Evolutionary conservation across 495 filamentous ascomycete genomes (phyloP).

Genomic region (Durotheca rogersii): DNA sequence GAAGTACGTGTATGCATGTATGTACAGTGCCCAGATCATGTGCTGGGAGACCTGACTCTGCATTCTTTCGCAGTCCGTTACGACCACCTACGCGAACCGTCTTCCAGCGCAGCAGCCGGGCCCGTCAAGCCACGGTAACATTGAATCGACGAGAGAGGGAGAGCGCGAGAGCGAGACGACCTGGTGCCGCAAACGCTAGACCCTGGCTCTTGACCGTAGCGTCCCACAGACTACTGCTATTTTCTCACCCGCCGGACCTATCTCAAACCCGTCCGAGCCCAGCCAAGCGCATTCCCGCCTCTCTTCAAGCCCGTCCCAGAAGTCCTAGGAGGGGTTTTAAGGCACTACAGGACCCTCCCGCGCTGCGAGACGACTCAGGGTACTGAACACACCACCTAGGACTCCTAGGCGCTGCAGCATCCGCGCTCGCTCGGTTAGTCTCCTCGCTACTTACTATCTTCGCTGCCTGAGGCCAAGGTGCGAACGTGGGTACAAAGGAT

Average conservation of each 20-base stretch:
- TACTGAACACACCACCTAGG: neutral
- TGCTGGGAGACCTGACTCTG: too few species aligned
- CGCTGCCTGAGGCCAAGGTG: too few species aligned
- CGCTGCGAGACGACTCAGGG: neutral
- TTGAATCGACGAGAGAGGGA: slow-evolving; percentile 19
- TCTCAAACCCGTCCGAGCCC: slow-evolving; percentile 8
- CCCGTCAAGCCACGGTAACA: slow-evolving; percentile 34
- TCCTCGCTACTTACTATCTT: too few species aligned
- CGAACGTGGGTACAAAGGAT: slow-evolving; percentile 10
- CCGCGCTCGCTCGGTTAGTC: neutral
- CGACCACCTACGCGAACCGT: too few species aligned
- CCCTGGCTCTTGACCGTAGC: slow-evolving; percentile 11
- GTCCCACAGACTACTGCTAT: slow-evolving; percentile 23
- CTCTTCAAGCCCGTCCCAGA: slow-evolving; percentile 25
- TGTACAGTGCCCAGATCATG: too few species aligned
- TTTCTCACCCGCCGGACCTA: slow-evolving; percentile 22
- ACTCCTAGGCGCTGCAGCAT: too few species aligned
- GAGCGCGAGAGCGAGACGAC: slow-evolving; percentile 4
- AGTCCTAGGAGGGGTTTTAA: slow-evolving; percentile 15
- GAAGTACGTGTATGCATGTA: too few species aligned
- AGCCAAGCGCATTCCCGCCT: slow-evolving; percentile 12
- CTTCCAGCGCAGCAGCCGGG: too few species aligned
- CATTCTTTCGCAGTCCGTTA: slow-evolving; percentile 21
- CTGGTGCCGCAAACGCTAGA: too few species aligned
- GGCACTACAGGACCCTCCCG: neutral